Conservation (phyloP, 1,284 basidiomycete species). For the Heterobasidion annosum region DNA sequence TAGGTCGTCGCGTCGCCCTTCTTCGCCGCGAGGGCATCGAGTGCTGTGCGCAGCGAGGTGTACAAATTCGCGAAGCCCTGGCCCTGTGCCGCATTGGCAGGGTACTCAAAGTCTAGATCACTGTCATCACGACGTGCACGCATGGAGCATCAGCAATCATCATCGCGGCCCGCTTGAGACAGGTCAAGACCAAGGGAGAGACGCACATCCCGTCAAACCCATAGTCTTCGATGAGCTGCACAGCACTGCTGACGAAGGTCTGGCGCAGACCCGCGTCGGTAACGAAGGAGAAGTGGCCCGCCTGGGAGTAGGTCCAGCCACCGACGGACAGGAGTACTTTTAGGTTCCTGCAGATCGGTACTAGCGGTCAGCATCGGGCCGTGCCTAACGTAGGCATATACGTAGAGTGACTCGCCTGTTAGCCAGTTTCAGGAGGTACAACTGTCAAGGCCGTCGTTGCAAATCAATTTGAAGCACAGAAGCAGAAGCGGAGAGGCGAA, state of each 20-base stretch:
- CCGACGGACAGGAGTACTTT: constrained; percentile 76
- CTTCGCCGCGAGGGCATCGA: constrained; percentile 36
- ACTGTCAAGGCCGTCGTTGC: constrained; percentile 14
- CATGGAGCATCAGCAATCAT: neutral
- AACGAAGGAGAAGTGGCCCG: constrained; percentile 58
- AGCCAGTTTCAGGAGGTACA: constrained; percentile 61
- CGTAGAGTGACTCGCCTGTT: constrained; percentile 33
- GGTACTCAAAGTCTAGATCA: constrained; percentile 68
- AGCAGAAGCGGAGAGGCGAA: too few species aligned
- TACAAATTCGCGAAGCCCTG: constrained; percentile 52
- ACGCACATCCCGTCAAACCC: constrained; percentile 80
- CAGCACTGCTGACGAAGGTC: constrained; percentile 65
- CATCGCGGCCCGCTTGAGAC: too few species aligned
- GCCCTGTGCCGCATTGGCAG: constrained; percentile 38
- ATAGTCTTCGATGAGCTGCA: constrained; percentile 76
- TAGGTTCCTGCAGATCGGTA: constrained; percentile 40
- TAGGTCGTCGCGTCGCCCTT: constrained; percentile 59
- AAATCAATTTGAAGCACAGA: neutral
- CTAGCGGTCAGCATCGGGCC: neutral
- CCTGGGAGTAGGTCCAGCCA: constrained; percentile 66
- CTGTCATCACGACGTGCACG: constrained; percentile 18
- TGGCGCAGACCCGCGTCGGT: constrained; percentile 43
- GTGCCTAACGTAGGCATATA: neutral
- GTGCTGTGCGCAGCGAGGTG: constrained; percentile 45
- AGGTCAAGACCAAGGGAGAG: constrained; percentile 1